Base-by-base conservation (phyloP, 2,329 filamentous ascomycete genomes). In the Penicillium hesseltinei region DNA sequence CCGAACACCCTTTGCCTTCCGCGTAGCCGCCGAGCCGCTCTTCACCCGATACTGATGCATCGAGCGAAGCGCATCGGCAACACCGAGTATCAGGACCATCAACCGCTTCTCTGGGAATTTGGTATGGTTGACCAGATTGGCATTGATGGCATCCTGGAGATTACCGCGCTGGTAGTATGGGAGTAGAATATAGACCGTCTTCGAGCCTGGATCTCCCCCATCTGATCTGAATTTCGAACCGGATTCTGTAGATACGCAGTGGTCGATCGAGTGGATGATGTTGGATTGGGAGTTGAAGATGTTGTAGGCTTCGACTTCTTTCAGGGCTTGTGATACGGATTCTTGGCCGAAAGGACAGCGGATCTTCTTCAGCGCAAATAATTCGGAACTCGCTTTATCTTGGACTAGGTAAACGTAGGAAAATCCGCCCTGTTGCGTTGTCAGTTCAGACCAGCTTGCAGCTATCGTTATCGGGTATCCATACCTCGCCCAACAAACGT, bases 391-490 rank as follows among this genome's bases (percentile, higher is more conserved):
- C 54, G 85, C 81, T 47, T 89, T 93, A 75, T 97, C 92, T 81
- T 97, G 90, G 59, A 99, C 94, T 58, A 99, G 90, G 78, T 99
- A 99, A 67, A 99, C 94, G 77, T 97, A 99, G 64, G 92, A 96
- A 81, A 99, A 99, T 70, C 94, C 94, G 73, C 94, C 94, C 89
- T 93, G 62, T 52, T 39, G 35, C 44, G 33, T 31, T 42, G 47
- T 36, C 43, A 51, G 31, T 62, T 62, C 29, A 43, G 48, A 33
- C 54, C 54, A 56, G 49, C 35, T 53, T 39, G 36, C 49, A 27
- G 45, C 21, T 52, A 35, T 33, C 25, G 25, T 43, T 35, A 35
- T 44, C 49, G 31, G 27, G 29, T 54, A 55, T 50, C 21, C 81
- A 66, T 80, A 92, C 90, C 84, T 99, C 94, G 74, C 94, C 94